Conservation (phyloP, 495 filamentous ascomycete species). For the Xylaria flabelliformis region DNA sequence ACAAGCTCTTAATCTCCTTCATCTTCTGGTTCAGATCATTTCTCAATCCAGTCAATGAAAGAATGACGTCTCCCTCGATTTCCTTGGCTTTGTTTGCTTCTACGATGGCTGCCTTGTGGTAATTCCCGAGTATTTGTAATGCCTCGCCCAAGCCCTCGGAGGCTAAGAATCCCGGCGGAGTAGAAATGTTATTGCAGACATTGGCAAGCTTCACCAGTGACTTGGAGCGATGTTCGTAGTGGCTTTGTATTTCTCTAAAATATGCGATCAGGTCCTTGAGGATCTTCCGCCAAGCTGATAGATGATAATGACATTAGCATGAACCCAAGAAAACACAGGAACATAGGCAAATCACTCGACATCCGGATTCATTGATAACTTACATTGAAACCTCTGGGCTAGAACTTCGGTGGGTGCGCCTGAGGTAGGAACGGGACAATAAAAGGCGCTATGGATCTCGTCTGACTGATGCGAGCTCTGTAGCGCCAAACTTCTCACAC, state of each 20-base stretch:
- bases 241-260: conserved; percentile 89
- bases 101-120: conserved; percentile 78
- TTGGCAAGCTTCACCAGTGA: conserved; percentile 82
- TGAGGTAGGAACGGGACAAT: conserved; percentile 84
- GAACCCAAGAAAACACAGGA: background rate
- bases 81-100: conserved; percentile 90
- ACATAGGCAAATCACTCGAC: background rate
- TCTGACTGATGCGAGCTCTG: conserved; percentile 68
- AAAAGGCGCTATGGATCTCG: conserved; percentile 83
- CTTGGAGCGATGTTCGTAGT: conserved; percentile 87
- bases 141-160: conserved; percentile 87
- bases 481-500: conserved; percentile 75
- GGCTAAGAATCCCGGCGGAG: conserved; percentile 73
- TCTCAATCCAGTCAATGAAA: conserved; percentile 81
- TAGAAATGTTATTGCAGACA: conserved; percentile 77
- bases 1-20: conserved; percentile 93
- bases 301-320: conserved; percentile 1
- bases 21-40: conserved; percentile 93
- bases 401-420: conserved; percentile 89
- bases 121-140: conserved; percentile 76
- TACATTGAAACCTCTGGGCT: conserved; percentile 89
- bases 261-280: conserved; percentile 94
- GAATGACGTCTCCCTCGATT: conserved; percentile 89
- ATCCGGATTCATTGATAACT: conserved; percentile 31
- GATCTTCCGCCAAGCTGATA: conserved; percentile 88